These are phyloP conservation scores for Euphorbia schlechtendalii DNA, from an alignment of 441 rosid genomes.

Conservation along the genomic window DNA sequence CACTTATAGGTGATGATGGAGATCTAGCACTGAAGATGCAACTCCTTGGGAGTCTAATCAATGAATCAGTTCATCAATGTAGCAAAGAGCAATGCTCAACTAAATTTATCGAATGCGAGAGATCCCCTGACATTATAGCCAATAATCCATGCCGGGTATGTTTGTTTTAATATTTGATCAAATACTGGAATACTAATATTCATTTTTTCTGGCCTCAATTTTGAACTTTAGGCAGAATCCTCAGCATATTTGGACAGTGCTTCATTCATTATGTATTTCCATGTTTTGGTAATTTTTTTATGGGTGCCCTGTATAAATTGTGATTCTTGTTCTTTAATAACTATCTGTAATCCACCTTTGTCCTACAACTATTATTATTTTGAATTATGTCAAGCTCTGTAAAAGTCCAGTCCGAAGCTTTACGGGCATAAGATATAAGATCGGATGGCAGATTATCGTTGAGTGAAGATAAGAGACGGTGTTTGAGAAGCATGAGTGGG, in stretches of 20 bases:
- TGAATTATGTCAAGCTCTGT: too few species aligned
- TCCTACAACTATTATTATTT: too few species aligned
- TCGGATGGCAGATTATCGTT: neutral
- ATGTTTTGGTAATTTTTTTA: too few species aligned
- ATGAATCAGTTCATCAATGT: constrained; percentile 20
- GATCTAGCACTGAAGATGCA: constrained; percentile 46
- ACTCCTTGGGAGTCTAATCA: constrained; percentile 26
- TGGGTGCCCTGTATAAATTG: too few species aligned
- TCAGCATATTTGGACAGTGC: neutral
- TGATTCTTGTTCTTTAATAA: too few species aligned
- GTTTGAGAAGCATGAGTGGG: neutral
- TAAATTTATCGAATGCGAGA: constrained; percentile 20
- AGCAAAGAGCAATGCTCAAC: constrained; percentile 26
- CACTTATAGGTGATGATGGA: constrained; percentile 43
- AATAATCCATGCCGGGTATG: constrained; percentile 57
- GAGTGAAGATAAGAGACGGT: neutral
- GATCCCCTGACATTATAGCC: constrained; percentile 27
- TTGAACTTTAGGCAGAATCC: neutral
- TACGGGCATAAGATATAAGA: neutral
- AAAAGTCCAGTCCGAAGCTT: too few species aligned
- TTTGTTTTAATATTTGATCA: neutral
- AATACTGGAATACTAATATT: neutral
- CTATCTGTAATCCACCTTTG: too few species aligned
- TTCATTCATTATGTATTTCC: neutral
- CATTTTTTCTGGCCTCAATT: neutral